Evolutionary conservation across 148 eudicot species (phyloP), one percentile per base, ranked within the genome.

Genomic region (Polygonum aviculare): DNA sequence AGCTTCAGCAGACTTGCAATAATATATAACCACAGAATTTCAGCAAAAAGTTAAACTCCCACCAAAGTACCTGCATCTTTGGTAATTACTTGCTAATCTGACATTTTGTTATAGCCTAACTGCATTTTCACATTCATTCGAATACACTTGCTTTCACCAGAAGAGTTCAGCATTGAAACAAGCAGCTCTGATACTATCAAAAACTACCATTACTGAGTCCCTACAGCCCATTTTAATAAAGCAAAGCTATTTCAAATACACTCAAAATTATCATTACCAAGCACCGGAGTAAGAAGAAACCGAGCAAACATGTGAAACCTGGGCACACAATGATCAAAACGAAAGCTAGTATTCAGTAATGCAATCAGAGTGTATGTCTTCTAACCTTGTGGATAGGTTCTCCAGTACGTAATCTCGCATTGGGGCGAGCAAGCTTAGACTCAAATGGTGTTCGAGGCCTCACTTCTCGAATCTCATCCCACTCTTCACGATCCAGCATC

Each of bases 381-480:
- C 45, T 36, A 35, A 94, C 98, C 95, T 83, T 85, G 76, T 80
- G 88, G 26, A 89, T 44, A 3, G 82, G 74, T 81, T 87, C 90
- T 62, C 89, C 98, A 22, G 97, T 94, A 78, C 98, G 81, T 77
- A 94, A 74, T 41, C 87, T 85, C 72, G 98, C 98, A 81, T 91
- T 91, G 72, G 98, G 93, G 76, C 91, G 93, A 74, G 98, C 91
- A 76, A 94, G 91, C 81, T 88, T 88, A 47, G 98, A 94, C 79
- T 94, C 98, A 81, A 94, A 94, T 39, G 98, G 98, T 67, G 97
- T 94, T 75, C 95, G 86, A 69, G 98, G 98, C 80, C 98, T 82
- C 63, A 91, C 85, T 79, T 94, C 98, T 75, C 86, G 87, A 21
- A 91, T 83, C 76, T 82, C 86, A 48, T 90, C 98, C 98, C 98